Evolutionary conservation across 176 grass and related monocot genomes (phyloP).

Genomic region (Rhipidocladum racemiflorum): DNA sequence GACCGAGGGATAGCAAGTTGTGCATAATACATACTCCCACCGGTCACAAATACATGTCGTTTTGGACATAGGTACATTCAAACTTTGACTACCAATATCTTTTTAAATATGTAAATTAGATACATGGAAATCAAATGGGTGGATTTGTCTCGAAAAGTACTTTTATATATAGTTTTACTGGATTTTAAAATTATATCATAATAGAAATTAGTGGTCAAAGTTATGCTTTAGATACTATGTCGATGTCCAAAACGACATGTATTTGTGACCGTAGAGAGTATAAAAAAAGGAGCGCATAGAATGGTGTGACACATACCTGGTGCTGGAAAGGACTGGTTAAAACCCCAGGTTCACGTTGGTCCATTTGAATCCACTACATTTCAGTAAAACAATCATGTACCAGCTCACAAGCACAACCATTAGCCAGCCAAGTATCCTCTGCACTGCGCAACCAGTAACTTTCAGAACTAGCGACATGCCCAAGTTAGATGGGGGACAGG

Average conservation of each 20-base stretch:
- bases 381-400: constrained; percentile 8
- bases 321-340: constrained; percentile 28
- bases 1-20: background rate
- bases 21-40: background rate
- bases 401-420: constrained; percentile 15
- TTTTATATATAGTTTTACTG: too few species aligned
- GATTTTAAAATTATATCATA: too few species aligned
- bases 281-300: background rate
- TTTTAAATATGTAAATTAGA: too few species aligned
- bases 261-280: too few species aligned
- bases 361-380: constrained; percentile 4
- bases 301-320: constrained; percentile 38
- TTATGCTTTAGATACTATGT: too few species aligned
- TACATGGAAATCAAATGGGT: too few species aligned
- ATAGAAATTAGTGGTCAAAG: too few species aligned
- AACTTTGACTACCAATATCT: too few species aligned
- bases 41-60: too few species aligned
- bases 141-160: too few species aligned
- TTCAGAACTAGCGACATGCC: constrained; percentile 8
- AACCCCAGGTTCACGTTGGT: constrained; percentile 17
- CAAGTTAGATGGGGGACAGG: constrained; percentile 3
- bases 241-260: too few species aligned
- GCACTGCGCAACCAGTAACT: constrained; percentile 1
- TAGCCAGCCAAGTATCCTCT: background rate
- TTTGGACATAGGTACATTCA: too few species aligned